Evolutionary conservation across 495 filamentous ascomycete species (phyloP).

Genomic region (Aspergillus nidulans): DNA sequence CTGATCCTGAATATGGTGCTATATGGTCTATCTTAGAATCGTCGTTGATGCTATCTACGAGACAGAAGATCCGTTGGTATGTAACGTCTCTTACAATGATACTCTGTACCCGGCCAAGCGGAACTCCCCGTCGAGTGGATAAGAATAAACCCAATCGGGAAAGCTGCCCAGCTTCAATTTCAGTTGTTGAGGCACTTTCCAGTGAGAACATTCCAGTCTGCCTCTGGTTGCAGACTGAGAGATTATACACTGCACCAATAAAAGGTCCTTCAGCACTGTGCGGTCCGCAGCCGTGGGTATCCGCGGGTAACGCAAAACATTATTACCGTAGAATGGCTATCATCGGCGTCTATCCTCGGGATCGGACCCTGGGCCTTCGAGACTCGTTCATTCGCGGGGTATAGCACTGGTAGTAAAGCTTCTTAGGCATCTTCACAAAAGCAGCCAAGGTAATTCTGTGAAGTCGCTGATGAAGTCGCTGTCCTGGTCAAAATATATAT

Average conservation of each 20-base stretch:
- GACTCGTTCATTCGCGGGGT: too few species aligned
- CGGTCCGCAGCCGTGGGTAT: slow-evolving; percentile 5
- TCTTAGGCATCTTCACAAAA: too few species aligned
- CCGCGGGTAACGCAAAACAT: slow-evolving; percentile 18
- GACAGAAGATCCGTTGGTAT: not conserved
- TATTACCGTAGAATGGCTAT: slow-evolving; percentile 12
- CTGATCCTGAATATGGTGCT: not conserved
- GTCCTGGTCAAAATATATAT: too few species aligned
- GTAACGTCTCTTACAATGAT: not conserved
- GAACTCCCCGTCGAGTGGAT: slow-evolving; percentile 8
- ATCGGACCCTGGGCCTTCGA: not conserved
- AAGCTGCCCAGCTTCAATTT: not conserved
- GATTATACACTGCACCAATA: not conserved
- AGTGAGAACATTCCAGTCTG: not conserved
- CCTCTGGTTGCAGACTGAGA: not conserved
- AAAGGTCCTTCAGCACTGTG: not conserved
- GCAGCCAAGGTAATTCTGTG: too few species aligned
- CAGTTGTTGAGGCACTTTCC: not conserved
- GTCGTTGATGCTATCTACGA: not conserved
- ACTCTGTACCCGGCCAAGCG: slow-evolving; percentile 4
- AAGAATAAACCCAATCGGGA: slow-evolving; percentile 12
- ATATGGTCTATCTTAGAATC: not conserved
- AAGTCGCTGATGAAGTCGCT: too few species aligned
- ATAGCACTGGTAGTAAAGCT: too few species aligned
- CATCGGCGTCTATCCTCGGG: not conserved